Percentiles rank a stretch among this genome's conserved stretches.
phyloP scores from a whole-genome alignment of 805 yeast genomes.

The Priceomyces medius region DNA sequence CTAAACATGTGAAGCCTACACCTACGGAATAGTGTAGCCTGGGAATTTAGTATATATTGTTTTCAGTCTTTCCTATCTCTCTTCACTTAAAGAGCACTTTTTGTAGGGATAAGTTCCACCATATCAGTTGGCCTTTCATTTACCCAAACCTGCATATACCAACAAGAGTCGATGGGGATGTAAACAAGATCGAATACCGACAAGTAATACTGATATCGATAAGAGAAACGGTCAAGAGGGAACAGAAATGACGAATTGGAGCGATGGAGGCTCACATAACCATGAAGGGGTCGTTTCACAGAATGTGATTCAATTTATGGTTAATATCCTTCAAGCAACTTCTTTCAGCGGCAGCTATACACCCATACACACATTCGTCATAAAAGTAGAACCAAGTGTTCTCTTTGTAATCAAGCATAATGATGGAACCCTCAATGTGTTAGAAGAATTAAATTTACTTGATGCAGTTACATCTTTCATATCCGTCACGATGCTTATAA shows the following conservation, averaged over 20 bases:
- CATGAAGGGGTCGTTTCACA: conserved; percentile 1
- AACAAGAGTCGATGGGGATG: not conserved
- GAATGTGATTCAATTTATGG: conserved; percentile 5
- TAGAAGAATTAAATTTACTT: conserved; percentile 9
- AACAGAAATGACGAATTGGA: not conserved
- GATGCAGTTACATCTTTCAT: conserved; percentile 20
- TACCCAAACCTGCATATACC: conserved; percentile 2
- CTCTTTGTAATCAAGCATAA: conserved; percentile 15
- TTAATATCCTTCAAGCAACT: conserved; percentile 9
- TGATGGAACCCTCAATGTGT: conserved; percentile 7
- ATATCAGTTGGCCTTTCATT: too few relatives aligned
- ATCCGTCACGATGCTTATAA: conserved; percentile 34
- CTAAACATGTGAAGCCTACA: too few relatives aligned
- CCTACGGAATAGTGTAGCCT: too few relatives aligned
- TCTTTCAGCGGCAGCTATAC: conserved; percentile 6
- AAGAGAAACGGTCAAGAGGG: not conserved
- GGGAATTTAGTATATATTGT: too few relatives aligned
- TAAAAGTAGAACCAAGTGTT: conserved; percentile 20
- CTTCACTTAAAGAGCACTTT: too few relatives aligned
- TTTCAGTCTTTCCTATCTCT: too few relatives aligned
- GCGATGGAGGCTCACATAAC: not conserved
- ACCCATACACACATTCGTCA: conserved; percentile 16
- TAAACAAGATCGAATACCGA: conserved; percentile 4
- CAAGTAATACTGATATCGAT: not conserved
- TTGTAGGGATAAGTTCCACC: too few relatives aligned